A percentile compares a stretch with the other conserved stretches of the same genome.
These are phyloP conservation scores for Tetraselmis chui DNA, from an alignment of 139 green algal species.

Conservation along the genomic window DNA sequence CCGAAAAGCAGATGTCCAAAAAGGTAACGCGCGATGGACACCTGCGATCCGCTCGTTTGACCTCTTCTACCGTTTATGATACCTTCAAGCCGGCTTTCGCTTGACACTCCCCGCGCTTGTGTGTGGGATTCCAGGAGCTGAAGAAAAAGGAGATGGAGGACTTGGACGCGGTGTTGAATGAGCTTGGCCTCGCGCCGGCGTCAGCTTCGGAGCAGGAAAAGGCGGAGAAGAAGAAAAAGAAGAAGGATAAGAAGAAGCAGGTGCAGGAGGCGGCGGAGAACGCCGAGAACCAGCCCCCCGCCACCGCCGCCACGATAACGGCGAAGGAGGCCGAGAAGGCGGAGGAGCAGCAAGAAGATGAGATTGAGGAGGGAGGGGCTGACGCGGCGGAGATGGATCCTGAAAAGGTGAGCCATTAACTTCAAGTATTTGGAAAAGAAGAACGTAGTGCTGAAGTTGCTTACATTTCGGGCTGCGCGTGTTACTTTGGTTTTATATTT, in stretches of 20 bases:
- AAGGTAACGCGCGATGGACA: no score
- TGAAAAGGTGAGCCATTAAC: constrained; percentile 34
- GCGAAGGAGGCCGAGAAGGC: neutral
- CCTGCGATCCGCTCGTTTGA: no score
- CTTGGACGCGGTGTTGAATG: constrained; percentile 44
- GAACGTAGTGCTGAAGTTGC: no score
- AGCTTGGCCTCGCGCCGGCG: constrained; percentile 40
- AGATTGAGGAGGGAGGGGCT: constrained; percentile 18
- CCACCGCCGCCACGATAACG: neutral
- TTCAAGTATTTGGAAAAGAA: no score
- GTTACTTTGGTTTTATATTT: neutral
- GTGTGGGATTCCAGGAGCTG: constrained; percentile 31
- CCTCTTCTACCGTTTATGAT: no score
- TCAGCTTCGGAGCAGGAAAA: neutral
- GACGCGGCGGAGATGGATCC: constrained; percentile 27
- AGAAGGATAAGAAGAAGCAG: constrained; percentile 47
- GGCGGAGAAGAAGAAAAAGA: constrained; percentile 19
- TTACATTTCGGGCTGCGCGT: neutral
- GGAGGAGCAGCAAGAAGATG: constrained; percentile 12
- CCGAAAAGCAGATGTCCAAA: constrained; percentile 53
- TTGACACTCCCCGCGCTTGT: neutral
- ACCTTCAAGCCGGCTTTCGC: no score
- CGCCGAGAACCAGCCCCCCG: neutral
- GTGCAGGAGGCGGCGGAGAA: constrained; percentile 11
- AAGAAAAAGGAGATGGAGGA: constrained; percentile 68